Evolutionary conservation across 2,329 filamentous ascomycete species (phyloP).

Genomic region (Talaromyces sp.): DNA sequence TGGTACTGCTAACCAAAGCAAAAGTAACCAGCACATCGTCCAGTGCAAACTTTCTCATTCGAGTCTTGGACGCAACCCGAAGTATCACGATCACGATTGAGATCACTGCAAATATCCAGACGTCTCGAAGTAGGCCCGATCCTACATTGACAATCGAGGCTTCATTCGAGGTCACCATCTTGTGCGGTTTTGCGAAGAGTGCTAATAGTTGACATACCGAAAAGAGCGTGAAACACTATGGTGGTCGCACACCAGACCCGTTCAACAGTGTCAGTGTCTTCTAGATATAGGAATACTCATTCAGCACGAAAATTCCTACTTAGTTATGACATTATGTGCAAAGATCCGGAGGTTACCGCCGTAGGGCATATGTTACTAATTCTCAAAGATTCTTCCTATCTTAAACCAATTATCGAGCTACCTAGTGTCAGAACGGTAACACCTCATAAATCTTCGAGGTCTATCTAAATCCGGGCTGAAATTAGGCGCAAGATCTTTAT

Average conservation of each 20-base stretch:
- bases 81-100: conserved; percentile 23
- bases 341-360: background rate
- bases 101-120: conserved; percentile 26
- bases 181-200: background rate
- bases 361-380: background rate
- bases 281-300: background rate
- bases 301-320: background rate
- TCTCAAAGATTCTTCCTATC: background rate
- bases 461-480: background rate
- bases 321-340: background rate
- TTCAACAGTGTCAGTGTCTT: background rate
- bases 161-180: background rate
- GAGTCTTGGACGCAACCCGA: conserved; percentile 26
- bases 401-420: background rate
- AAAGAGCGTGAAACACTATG: background rate
- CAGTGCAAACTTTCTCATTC: conserved; percentile 25
- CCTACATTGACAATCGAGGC: conserved; percentile 9
- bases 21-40: conserved; percentile 29
- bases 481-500: background rate
- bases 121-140: conserved; percentile 24
- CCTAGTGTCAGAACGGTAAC: no score
- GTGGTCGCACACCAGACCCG: background rate
- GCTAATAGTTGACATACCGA: background rate
- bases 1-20: conserved; percentile 25
- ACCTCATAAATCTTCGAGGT: background rate